Conservation (phyloP, 805 yeast genomes). For the Saccharomycopsis sp. region DNA sequence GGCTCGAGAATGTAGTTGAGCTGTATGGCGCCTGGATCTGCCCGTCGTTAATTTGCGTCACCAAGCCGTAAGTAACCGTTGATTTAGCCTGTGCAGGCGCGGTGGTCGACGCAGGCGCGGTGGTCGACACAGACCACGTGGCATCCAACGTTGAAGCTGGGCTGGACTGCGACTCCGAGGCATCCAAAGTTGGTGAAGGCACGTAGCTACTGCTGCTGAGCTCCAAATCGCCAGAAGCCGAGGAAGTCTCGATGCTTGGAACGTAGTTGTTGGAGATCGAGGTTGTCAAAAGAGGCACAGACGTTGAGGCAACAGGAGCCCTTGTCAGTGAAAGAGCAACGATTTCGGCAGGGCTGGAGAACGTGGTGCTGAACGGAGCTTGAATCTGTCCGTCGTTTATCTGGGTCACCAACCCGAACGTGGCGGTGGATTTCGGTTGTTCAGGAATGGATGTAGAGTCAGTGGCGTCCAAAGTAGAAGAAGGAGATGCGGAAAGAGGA, state of each 20-base stretch:
- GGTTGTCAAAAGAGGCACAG: background rate
- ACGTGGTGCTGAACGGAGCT: slow-evolving; percentile 10
- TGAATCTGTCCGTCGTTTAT: slow-evolving; percentile 21
- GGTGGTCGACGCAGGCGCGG: background rate
- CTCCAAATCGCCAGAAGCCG: background rate
- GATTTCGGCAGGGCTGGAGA: background rate
- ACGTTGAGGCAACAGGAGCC: no score
- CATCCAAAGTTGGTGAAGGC: background rate
- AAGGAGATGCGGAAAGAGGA: background rate
- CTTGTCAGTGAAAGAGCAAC: no score
- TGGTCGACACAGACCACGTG: background rate
- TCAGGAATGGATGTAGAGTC: no score
- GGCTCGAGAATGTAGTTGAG: no score
- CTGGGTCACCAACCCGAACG: slow-evolving; percentile 13
- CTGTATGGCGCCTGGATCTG: slow-evolving; percentile 21
- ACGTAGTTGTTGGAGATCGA: background rate
- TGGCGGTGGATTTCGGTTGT: background rate
- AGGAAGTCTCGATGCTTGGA: background rate
- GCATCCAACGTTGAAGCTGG: background rate
- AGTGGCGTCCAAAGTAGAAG: background rate
- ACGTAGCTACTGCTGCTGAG: background rate
- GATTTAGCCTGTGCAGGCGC: background rate
- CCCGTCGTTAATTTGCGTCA: slow-evolving; percentile 19
- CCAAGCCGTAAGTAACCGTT: slow-evolving; percentile 4
- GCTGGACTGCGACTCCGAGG: background rate